Evolutionary conservation across 495 filamentous ascomycete genomes (phyloP), one percentile per base, ranked within the genome.

Genomic region (Aspergillus bertholletiae): DNA sequence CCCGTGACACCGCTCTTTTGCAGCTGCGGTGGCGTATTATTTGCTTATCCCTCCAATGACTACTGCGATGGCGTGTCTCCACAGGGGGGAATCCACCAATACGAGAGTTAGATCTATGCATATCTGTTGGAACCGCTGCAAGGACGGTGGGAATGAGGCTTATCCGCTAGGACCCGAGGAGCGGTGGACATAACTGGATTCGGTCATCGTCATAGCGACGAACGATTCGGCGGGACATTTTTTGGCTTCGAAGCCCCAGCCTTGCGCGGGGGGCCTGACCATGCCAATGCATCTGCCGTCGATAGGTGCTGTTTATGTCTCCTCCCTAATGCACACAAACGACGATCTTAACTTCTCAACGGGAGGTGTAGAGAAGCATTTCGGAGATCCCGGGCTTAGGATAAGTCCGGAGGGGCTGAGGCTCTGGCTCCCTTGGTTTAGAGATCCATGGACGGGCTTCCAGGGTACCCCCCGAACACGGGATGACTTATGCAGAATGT

Each of bases 181-280:
- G 34, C 34, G 34, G 34, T 37, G 34, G 34, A 37, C 34, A 37
- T 15, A 15, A 37, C 34, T 37, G 9, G 34, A 37, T 37, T 15
- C 34, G 34, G 9, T 15, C 13, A n/a, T 12, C 15, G 34, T 5
- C 34, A 15, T 37, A 15, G 34, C 34, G 9, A 9, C 12, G 34
- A n/a, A n/a, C 34, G 2, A 37, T 37, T 12, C 13, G 2, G 2
- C 13, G 2, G 27, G 27, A 28, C 30, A 13, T 3, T 5, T 37
- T 37, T 37, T 37, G 34, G 34, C 34, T 37, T 37, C 13, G 9
- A 37, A 15, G 24, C 17, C 32, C 48, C 32, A 37, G 48, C 48
- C 48, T 50, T 35, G 49, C 49, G 37, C 21, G 49, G 49, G 49
- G 49, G 37, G 49, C 49, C 49, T 52, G 32, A 52, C 12, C 49